Percentiles rank a stretch among this genome's conserved stretches.
Conservation (phyloP, 495 filamentous ascomycete species). For the Bacidia rubella region DNA sequence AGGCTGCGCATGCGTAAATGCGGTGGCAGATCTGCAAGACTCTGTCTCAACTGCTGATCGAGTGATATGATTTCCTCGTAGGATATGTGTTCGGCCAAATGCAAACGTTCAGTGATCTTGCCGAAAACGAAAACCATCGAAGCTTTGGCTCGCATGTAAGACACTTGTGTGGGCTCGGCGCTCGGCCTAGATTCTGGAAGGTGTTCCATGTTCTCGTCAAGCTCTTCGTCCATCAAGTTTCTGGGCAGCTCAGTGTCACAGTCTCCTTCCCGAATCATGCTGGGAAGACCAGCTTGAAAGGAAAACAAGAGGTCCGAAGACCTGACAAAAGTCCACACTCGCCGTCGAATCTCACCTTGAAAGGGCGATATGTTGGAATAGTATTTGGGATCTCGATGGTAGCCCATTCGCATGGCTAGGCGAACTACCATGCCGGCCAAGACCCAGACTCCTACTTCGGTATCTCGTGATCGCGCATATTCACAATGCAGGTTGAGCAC, state of each 20-base stretch:
- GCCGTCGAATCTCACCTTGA: slow-evolving; percentile 79
- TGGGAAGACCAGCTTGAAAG: slow-evolving; percentile 80
- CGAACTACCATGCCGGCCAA: slow-evolving; percentile 68
- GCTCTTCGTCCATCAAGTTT: slow-evolving; percentile 91
- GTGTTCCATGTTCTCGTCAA: slow-evolving; percentile 61
- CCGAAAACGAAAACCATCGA: slow-evolving; percentile 50
- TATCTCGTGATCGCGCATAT: slow-evolving; percentile 62
- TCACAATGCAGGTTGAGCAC: slow-evolving; percentile 76
- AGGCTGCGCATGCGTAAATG: slow-evolving; percentile 57
- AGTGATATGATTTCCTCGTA: slow-evolving; percentile 75
- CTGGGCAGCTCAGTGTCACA: slow-evolving; percentile 75
- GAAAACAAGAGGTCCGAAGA: slow-evolving; percentile 78
- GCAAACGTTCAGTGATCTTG: slow-evolving; percentile 38
- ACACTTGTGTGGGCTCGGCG: slow-evolving; percentile 70
- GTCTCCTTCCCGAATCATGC: slow-evolving; percentile 70
- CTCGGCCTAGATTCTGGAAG: slow-evolving; percentile 63
- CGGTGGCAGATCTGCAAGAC: slow-evolving; percentile 50
- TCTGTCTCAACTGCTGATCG: slow-evolving; percentile 58
- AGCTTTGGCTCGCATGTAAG: slow-evolving; percentile 75
- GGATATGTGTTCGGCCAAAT: slow-evolving; percentile 28
- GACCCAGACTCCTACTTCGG: slow-evolving; percentile 72
- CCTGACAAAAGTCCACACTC: slow-evolving; percentile 77
- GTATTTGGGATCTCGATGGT: slow-evolving; percentile 79
- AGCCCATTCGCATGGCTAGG: slow-evolving; percentile 87
- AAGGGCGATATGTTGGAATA: slow-evolving; percentile 75